Base-by-base conservation (phyloP, 2,329 filamentous ascomycete genomes). In the Pseudocercospora crystallina region DNA sequence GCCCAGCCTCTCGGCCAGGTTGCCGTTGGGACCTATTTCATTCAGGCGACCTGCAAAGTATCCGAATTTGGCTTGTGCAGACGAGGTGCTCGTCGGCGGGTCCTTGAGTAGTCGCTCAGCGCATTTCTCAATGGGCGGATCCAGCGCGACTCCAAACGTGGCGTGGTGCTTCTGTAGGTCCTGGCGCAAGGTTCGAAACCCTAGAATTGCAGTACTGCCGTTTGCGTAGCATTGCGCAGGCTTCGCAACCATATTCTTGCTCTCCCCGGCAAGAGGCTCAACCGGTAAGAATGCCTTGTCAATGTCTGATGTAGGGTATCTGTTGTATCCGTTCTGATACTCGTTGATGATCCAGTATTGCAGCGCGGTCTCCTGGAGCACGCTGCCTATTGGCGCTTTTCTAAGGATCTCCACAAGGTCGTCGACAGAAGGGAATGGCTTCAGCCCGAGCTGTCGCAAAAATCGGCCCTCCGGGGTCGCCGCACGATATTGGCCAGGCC, bases 141-240 rank as follows among this genome's bases (percentile, higher is more conserved):
- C 85, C 46, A 80, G 73, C n/a, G 81, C 80, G 5, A 99, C 90
- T 1, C 90, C 91, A 62, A 99, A 90, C 72, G 94, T 92, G 47
- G 79, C 76, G 12, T 90, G 89, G 73, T 97, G 89, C 9, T 80
- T 73, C 53, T 88, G 85, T n/a, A 97, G 77, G 57, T 94, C 88
- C 41, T 74, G 80, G 54, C 82, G 80, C 31, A 99, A 73, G 13
- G 96, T 86, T 20, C 84, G 78, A 63, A 95, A 97, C 0, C 89
- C 89, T 45, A 99, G 78, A 4, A 95, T 76, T 1, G 85, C 78
- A 15, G 89, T 88, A 36, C 80, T 80, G 34, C 86, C 81, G 60
- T 97, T 92, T 1, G 85, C 90, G 65, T 89, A 99, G 64, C 91
- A 96, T 51, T 84, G 81, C 1, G 80, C 81, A 0, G 92, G 91